Evolutionary conservation across 495 filamentous ascomycete species (phyloP).

Genomic region (Cercophora newfieldiana): DNA sequence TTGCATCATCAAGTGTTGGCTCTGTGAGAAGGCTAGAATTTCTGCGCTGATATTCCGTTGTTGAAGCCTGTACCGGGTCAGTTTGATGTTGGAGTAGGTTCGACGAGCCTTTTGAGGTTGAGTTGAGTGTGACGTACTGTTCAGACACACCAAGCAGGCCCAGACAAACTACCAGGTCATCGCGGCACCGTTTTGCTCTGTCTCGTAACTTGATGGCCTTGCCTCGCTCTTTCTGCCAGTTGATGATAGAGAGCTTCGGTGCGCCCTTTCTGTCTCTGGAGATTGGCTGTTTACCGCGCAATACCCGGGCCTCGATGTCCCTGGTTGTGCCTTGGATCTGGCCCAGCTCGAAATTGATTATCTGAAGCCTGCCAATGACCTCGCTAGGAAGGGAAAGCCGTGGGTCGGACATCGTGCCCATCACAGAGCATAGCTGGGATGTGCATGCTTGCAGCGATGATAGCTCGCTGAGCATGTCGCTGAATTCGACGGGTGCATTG

Average conservation of each 20-base stretch:
- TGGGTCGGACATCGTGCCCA: neutral
- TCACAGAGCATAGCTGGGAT: neutral
- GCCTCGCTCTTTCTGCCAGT: neutral
- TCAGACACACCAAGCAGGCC: neutral
- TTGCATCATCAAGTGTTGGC: neutral
- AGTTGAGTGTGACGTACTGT: neutral
- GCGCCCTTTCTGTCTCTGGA: neutral
- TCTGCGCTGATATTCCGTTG: neutral
- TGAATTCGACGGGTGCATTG: neutral
- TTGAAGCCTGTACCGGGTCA: neutral
- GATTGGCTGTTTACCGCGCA: neutral
- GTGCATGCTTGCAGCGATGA: neutral
- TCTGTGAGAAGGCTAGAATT: neutral
- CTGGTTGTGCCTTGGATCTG: neutral
- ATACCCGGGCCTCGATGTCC: neutral
- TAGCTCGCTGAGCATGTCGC: slow-evolving; percentile 10
- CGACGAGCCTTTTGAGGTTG: neutral
- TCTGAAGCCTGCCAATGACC: neutral
- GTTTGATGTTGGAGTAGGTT: neutral
- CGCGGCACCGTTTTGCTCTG: slow-evolving; percentile 3
- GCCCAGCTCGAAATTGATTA: neutral
- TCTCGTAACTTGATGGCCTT: neutral
- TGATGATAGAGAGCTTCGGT: neutral
- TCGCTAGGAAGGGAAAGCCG: neutral
- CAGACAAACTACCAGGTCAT: neutral